phyloP scores from a whole-genome alignment of 2,329 filamentous ascomycete genomes.

The Pseudogymnoascus sp. region DNA sequence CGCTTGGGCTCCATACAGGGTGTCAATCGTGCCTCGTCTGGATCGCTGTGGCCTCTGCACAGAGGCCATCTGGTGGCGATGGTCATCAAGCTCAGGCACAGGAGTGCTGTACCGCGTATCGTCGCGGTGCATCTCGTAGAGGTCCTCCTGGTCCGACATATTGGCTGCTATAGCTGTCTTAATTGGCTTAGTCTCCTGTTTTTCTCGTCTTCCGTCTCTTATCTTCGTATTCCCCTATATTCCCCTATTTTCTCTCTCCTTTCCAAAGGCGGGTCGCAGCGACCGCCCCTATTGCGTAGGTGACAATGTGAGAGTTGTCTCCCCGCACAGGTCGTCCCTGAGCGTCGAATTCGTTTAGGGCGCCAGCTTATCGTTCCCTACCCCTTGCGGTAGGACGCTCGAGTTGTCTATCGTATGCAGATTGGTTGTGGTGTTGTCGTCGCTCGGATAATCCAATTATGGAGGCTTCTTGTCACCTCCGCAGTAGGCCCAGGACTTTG shows the following conservation, averaged over 20 bases:
- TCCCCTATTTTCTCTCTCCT: background rate
- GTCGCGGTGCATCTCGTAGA: constrained; percentile 29
- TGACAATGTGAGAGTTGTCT: constrained; percentile 42
- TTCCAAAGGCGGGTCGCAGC: constrained; percentile 40
- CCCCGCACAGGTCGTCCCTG: constrained; percentile 30
- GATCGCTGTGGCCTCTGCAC: constrained; percentile 53
- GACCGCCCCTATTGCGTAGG: constrained; percentile 44
- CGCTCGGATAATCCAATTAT: constrained; percentile 56
- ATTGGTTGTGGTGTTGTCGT: background rate
- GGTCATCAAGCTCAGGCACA: constrained; percentile 78
- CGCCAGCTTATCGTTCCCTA: constrained; percentile 9
- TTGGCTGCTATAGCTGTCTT: constrained; percentile 34
- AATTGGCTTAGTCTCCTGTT: background rate
- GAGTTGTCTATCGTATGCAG: constrained; percentile 7
- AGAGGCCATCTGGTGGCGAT: constrained; percentile 61
- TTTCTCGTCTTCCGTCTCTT: background rate
- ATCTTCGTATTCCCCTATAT: background rate
- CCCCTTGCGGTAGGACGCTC: constrained; percentile 3
- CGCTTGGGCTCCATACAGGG: constrained; percentile 49
- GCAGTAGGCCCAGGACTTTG: constrained; percentile 86
- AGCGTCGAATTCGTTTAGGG: constrained; percentile 17
- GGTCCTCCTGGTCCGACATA: constrained; percentile 64
- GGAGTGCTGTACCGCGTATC: constrained; percentile 65
- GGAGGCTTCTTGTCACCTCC: constrained; percentile 97
- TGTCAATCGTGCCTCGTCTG: constrained; percentile 68